Conservation (phyloP, 495 filamentous ascomycete species). For the Podospora pseudocomata region DNA sequence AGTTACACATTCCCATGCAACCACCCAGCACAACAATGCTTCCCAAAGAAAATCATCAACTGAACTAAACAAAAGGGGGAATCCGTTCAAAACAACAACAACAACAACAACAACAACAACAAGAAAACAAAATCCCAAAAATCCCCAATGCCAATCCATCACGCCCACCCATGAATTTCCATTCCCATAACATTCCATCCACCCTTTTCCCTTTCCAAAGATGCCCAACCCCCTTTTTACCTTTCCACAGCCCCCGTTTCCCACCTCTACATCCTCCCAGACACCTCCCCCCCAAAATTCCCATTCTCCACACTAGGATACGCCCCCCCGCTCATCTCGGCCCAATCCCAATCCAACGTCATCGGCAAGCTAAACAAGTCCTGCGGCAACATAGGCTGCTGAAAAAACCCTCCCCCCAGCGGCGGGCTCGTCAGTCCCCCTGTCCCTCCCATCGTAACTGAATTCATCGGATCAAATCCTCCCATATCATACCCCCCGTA, state of each 20-base stretch:
- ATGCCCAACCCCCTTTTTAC: neutral
- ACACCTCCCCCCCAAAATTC: conserved; percentile 28
- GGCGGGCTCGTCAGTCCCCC: conserved; percentile 42
- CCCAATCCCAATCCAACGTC: conserved; percentile 98
- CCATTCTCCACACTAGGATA: conserved; percentile 55
- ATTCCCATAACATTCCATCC: neutral
- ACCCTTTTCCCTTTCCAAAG: neutral
- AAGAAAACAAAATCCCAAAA: neutral
- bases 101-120: neutral
- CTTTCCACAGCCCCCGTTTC: too few species aligned
- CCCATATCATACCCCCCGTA: conserved; percentile 49
- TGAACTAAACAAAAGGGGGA: conserved; percentile 5
- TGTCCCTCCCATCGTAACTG: conserved; percentile 20
- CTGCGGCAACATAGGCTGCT: conserved; percentile 93
- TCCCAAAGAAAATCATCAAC: neutral
- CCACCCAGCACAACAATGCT: neutral
- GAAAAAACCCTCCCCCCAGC: conserved; percentile 34
- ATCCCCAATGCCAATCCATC: neutral
- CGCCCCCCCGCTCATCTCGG: conserved; percentile 66
- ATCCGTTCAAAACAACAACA: neutral
- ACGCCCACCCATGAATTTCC: neutral
- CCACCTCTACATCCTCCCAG: neutral
- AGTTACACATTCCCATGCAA: neutral
- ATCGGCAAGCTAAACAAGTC: conserved; percentile 96
- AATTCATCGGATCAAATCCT: conserved; percentile 36